A percentile compares a stretch with the other conserved stretches of the same genome.
Evolutionary conservation across 306 rosid species (phyloP).

Genomic region (Vicia villosa): DNA sequence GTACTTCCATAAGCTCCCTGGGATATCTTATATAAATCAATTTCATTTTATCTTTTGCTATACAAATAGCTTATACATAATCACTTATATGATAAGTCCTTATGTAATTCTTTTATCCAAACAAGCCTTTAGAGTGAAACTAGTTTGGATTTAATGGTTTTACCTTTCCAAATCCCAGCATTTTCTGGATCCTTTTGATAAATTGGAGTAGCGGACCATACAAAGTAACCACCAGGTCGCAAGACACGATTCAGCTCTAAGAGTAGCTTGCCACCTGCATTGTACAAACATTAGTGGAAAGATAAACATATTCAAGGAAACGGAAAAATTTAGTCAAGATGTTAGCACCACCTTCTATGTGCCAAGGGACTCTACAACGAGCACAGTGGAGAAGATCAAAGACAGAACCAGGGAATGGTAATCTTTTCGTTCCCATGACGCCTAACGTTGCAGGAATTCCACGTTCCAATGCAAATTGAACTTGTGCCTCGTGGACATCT

Average conservation of each 20-base stretch:
- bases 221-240: conserved; percentile 93
- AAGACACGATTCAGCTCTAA: conserved; percentile 81
- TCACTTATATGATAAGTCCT: too few species aligned
- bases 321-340: background rate
- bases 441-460: conserved; percentile 87
- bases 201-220: conserved; percentile 96
- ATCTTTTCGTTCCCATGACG: conserved; percentile 81
- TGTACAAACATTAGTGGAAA: conserved; percentile 7
- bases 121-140: background rate
- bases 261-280: conserved; percentile 79
- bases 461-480: conserved; percentile 86
- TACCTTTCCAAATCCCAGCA: conserved; percentile 80
- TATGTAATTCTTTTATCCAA: background rate
- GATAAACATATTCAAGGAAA: background rate
- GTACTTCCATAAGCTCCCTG: too few species aligned
- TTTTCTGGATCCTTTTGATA: conserved; percentile 75
- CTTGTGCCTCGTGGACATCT: conserved; percentile 92
- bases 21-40: too few species aligned
- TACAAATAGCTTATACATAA: too few species aligned
- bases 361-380: conserved; percentile 98
- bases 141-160: conserved; percentile 19
- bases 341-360: conserved; percentile 63
- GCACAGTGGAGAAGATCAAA: conserved; percentile 91
- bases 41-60: too few species aligned
- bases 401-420: conserved; percentile 73